These are phyloP conservation scores for Claviceps digitariae DNA, from an alignment of 2,329 filamentous ascomycete species.

Conservation along the genomic window DNA sequence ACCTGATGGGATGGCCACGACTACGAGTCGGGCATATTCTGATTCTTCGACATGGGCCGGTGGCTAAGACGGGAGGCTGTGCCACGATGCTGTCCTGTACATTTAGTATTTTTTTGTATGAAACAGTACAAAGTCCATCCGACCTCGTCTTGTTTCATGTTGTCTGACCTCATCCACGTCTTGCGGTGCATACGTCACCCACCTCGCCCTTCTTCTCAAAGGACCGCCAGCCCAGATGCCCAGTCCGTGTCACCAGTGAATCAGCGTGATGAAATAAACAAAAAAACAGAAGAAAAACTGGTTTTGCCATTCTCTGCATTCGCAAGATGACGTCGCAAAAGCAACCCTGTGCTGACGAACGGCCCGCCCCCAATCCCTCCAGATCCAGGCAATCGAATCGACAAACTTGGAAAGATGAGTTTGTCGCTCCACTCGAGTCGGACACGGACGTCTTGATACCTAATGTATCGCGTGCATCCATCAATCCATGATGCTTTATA, in stretches of 20 bases:
- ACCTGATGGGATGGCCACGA: background rate
- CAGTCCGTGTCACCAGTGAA: background rate
- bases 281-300: background rate
- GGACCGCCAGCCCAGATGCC: background rate
- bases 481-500: slow-evolving; percentile 5
- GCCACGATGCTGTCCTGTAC: background rate
- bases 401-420: too few relatives aligned
- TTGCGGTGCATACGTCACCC: background rate
- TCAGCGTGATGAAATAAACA: too few relatives aligned
- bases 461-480: background rate
- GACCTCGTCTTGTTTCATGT: background rate
- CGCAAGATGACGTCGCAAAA: background rate
- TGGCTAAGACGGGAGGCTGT: background rate
- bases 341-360: background rate
- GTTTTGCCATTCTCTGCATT: background rate
- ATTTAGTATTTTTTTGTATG: too few relatives aligned
- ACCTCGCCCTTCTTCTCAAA: too few relatives aligned
- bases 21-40: background rate
- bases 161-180: background rate
- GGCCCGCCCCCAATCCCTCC: background rate
- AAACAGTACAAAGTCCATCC: background rate
- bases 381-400: background rate
- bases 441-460: background rate
- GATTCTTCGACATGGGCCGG: background rate
- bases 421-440: background rate